Evolutionary conservation across 2,329 filamentous ascomycete genomes (phyloP).

Genomic region (Talaromyces sp.): DNA sequence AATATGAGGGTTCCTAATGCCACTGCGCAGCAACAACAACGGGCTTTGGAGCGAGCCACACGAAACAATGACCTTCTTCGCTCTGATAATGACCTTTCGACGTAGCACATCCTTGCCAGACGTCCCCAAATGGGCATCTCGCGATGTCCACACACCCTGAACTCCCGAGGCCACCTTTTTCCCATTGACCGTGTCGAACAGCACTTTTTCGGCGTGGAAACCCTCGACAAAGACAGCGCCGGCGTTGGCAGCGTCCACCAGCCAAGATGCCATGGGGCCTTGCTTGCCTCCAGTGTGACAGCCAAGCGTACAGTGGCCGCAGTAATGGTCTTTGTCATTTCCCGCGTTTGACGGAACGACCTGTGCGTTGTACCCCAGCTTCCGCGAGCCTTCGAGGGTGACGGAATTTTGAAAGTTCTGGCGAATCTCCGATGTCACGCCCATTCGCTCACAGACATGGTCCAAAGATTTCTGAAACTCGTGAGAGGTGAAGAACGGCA

Average conservation of each 20-base stretch:
- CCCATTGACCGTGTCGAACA: slow-evolving; percentile 56
- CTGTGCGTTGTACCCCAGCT: slow-evolving; percentile 66
- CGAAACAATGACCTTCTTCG: slow-evolving; percentile 75
- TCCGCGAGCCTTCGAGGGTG: slow-evolving; percentile 68
- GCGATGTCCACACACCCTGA: slow-evolving; percentile 67
- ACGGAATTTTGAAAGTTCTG: slow-evolving; percentile 69
- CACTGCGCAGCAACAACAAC: slow-evolving; percentile 69
- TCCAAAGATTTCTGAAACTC: slow-evolving; percentile 77
- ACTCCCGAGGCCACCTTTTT: slow-evolving; percentile 63
- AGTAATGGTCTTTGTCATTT: slow-evolving; percentile 62
- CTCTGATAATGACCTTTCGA: slow-evolving; percentile 65
- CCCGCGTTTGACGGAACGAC: slow-evolving; percentile 75
- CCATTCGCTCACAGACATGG: slow-evolving; percentile 72
- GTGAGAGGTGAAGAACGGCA: slow-evolving; percentile 67
- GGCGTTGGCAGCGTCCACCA: slow-evolving; percentile 71
- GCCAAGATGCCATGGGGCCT: slow-evolving; percentile 69
- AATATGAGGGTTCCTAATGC: slow-evolving; percentile 73
- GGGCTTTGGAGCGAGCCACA: slow-evolving; percentile 73
- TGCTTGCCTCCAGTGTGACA: slow-evolving; percentile 67
- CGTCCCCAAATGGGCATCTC: slow-evolving; percentile 58
- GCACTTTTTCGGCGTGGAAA: slow-evolving; percentile 63
- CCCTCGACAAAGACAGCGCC: slow-evolving; percentile 83
- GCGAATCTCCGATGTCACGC: slow-evolving; percentile 62
- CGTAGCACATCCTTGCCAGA: slow-evolving; percentile 47
- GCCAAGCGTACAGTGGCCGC: slow-evolving; percentile 59